Conservation (phyloP, 495 filamentous ascomycete species). For the Hypomontagnella monticulosa region DNA sequence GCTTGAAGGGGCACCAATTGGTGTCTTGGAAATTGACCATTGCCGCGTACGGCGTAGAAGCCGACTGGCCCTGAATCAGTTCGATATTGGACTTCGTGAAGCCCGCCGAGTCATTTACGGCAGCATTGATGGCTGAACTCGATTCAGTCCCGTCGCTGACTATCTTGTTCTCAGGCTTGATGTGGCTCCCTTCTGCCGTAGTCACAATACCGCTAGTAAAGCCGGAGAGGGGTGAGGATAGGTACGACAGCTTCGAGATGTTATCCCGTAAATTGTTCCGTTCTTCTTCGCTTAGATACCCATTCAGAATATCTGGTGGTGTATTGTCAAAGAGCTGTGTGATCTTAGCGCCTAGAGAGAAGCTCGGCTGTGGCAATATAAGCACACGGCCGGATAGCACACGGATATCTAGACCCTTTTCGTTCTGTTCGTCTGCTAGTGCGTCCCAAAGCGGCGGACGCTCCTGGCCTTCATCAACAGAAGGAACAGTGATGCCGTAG, state of each 20-base stretch:
- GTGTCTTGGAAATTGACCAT: constrained; percentile 44
- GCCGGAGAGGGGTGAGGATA: constrained; percentile 55
- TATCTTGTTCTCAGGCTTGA: too few species aligned
- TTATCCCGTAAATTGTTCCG: constrained; percentile 7
- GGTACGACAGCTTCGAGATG: constrained; percentile 42
- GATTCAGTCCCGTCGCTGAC: constrained; percentile 1
- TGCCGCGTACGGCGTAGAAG: constrained; percentile 31
- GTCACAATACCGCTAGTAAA: constrained; percentile 57
- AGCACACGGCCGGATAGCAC: constrained; percentile 51
- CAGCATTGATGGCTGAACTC: constrained; percentile 2
- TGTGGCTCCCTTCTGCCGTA: constrained; percentile 51
- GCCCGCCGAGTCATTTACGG: neutral
- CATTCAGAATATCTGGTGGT: constrained; percentile 31
- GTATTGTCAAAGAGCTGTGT: constrained; percentile 48
- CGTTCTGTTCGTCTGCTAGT: constrained; percentile 9
- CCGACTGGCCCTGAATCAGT: constrained; percentile 28
- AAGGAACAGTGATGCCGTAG: constrained; percentile 42
- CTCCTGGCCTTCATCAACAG: too few species aligned
- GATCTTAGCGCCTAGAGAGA: constrained; percentile 49
- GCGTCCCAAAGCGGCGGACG: too few species aligned
- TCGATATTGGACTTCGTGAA: constrained; percentile 2
- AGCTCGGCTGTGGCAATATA: constrained; percentile 57
- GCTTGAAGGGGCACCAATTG: constrained; percentile 47
- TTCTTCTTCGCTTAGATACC: constrained; percentile 6
- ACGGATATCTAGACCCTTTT: constrained; percentile 40